phyloP scores from a whole-genome alignment of 78 protist species.

The Neovahlkampfia damariscottae region DNA sequence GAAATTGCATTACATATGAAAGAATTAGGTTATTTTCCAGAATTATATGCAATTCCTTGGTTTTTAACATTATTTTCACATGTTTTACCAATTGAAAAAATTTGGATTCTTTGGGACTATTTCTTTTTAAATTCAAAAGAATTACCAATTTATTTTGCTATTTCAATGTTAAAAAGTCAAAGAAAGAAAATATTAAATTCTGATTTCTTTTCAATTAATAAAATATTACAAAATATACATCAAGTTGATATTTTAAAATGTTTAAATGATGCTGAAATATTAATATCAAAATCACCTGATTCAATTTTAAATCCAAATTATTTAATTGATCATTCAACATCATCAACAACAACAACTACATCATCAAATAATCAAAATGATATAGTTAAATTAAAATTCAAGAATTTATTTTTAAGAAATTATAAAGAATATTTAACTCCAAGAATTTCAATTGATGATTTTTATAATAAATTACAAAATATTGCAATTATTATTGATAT shows the following conservation, averaged over 20 bases:
- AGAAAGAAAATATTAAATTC: constrained; percentile 12
- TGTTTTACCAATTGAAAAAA: constrained; percentile 45
- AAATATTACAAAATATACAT: neutral
- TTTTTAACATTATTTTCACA: constrained; percentile 54
- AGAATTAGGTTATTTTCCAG: constrained; percentile 37
- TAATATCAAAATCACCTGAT: neutral
- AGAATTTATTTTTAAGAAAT: too few relatives aligned
- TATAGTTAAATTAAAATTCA: too few relatives aligned
- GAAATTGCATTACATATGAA: constrained; percentile 35
- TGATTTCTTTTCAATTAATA: neutral
- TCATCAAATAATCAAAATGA: too few relatives aligned
- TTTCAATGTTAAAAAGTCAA: constrained; percentile 45
- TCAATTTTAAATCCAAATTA: too few relatives aligned
- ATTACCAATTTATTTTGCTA: constrained; percentile 35
- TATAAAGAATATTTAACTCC: too few relatives aligned
- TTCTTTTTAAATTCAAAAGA: constrained; percentile 39
- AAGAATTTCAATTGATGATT: too few relatives aligned
- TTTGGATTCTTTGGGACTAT: constrained; percentile 56
- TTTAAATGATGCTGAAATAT: neutral
- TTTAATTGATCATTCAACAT: too few relatives aligned
- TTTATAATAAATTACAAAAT: too few relatives aligned
- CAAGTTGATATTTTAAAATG: neutral
- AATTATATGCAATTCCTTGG: constrained; percentile 69
- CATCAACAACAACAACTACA: too few relatives aligned
- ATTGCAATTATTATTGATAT: too few relatives aligned